Percentiles rank a stretch among this genome's conserved stretches.
These are phyloP conservation scores for Diaporthe citri DNA, from an alignment of 2,329 filamentous ascomycete genomes.

Conservation along the genomic window DNA sequence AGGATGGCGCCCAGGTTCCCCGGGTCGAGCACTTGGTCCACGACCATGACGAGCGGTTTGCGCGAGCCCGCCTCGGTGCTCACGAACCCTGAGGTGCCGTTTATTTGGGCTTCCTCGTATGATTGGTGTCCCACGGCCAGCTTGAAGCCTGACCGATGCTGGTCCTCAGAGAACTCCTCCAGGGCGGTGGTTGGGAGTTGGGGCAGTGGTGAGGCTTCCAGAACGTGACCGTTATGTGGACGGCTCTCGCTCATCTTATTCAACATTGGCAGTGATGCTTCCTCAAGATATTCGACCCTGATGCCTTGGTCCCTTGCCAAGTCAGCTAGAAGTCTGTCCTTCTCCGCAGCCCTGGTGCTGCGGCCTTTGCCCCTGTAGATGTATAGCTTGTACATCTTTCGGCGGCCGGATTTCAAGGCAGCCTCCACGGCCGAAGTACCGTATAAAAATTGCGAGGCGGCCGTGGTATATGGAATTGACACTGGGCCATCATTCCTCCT, in stretches of 20 bases:
- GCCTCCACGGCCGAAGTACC: slow-evolving; percentile 85
- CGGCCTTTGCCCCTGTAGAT: slow-evolving; percentile 73
- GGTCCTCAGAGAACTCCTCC: slow-evolving; percentile 59
- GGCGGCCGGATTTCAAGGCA: slow-evolving; percentile 74
- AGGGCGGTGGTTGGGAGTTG: slow-evolving; percentile 75
- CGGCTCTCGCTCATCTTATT: slow-evolving; percentile 86
- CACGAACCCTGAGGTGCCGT: slow-evolving; percentile 73
- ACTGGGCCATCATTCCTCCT: slow-evolving; percentile 39
- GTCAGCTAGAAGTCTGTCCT: slow-evolving; percentile 58
- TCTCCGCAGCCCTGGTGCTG: slow-evolving; percentile 54
- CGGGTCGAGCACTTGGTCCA: slow-evolving; percentile 85
- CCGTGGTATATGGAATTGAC: slow-evolving; percentile 74
- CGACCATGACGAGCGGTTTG: slow-evolving; percentile 78
- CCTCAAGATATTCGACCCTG: slow-evolving; percentile 68
- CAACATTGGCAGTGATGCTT: slow-evolving; percentile 75
- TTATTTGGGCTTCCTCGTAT: slow-evolving; percentile 79
- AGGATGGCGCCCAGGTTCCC: slow-evolving; percentile 93
- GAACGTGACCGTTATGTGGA: slow-evolving; percentile 89
- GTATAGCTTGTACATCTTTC: slow-evolving; percentile 88
- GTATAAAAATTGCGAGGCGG: slow-evolving; percentile 92
- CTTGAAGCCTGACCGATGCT: slow-evolving; percentile 64
- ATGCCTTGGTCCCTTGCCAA: slow-evolving; percentile 65
- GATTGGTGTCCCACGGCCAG: slow-evolving; percentile 76
- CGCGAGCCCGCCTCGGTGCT: slow-evolving; percentile 55
- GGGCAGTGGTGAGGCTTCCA: slow-evolving; percentile 88